Evolutionary conservation across 805 yeast genomes (phyloP).

Genomic region (Yamadazyma olivae): DNA sequence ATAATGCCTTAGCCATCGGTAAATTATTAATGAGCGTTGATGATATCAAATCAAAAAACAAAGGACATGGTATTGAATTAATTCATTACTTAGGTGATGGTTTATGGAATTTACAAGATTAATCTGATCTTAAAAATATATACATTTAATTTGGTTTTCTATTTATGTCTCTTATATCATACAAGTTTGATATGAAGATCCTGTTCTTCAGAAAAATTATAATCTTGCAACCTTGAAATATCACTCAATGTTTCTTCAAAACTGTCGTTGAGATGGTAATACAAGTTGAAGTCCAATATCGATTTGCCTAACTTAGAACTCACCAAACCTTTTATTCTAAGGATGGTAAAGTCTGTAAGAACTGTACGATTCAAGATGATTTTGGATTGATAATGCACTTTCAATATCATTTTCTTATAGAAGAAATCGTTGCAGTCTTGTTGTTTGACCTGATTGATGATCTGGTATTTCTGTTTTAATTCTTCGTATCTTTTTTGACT

Average conservation of each 20-base stretch:
- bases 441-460: constrained; percentile 10
- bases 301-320: constrained; percentile 16
- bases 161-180: neutral
- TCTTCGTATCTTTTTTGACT: constrained; percentile 38
- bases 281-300: constrained; percentile 22
- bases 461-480: constrained; percentile 35
- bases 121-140: too few relatives aligned
- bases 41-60: constrained; percentile 77
- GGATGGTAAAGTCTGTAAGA: constrained; percentile 22
- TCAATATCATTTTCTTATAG: constrained; percentile 11
- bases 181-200: neutral
- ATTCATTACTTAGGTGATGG: constrained; percentile 88
- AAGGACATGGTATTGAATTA: constrained; percentile 87
- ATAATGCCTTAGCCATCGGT: constrained; percentile 88
- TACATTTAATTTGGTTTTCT: too few relatives aligned
- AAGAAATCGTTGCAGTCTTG: constrained; percentile 1
- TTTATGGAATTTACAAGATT: constrained; percentile 61
- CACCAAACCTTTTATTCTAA: constrained; percentile 33
- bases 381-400: constrained; percentile 3
- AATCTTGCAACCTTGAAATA: constrained; percentile 22
- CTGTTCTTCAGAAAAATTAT: neutral
- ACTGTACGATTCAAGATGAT: constrained; percentile 16
- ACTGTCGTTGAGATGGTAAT: constrained; percentile 19
- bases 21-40: constrained; percentile 82
- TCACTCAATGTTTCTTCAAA: constrained; percentile 21